These are phyloP conservation scores for Trematosphaeria pertusa DNA, from an alignment of 2,329 filamentous ascomycete genomes.

Conservation along the genomic window DNA sequence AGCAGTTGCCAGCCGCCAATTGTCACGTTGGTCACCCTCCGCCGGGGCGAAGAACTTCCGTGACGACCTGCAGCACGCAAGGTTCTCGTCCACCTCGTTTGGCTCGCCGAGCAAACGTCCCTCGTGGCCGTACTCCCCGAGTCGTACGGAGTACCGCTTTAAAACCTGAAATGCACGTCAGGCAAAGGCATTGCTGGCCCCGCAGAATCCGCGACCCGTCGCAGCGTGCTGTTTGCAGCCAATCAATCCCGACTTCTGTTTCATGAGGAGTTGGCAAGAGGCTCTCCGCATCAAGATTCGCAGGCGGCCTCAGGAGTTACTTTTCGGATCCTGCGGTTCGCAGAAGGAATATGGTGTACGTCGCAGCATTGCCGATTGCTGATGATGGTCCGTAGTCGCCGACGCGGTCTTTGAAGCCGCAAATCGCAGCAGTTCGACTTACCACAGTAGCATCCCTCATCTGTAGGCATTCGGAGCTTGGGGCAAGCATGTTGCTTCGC, in stretches of 20 bases:
- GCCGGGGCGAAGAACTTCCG: constrained; percentile 1
- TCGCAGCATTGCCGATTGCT: too few species aligned
- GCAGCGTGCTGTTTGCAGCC: constrained; percentile 11
- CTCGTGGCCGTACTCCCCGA: constrained; percentile 7
- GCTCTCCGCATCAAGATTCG: too few species aligned
- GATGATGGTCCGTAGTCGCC: too few species aligned
- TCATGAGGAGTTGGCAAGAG: neutral
- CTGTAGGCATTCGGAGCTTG: too few species aligned
- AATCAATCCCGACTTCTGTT: neutral
- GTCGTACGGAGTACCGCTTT: neutral
- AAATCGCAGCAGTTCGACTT: too few species aligned
- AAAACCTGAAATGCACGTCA: constrained; percentile 3
- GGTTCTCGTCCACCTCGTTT: neutral
- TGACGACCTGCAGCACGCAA: neutral
- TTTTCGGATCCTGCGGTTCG: too few species aligned
- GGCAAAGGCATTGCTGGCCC: constrained; percentile 8
- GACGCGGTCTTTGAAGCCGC: too few species aligned
- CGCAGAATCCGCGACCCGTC: constrained; percentile 8
- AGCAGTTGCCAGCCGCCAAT: constrained; percentile 7
- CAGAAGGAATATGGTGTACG: too few species aligned
- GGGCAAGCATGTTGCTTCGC: too few species aligned
- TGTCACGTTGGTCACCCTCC: constrained; percentile 2
- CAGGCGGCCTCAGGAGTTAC: neutral
- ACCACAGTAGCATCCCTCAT: too few species aligned
- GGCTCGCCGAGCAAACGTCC: constrained; percentile 1